Conservation (phyloP, 2,329 filamentous ascomycete genomes). For the Venturia pyrina region DNA sequence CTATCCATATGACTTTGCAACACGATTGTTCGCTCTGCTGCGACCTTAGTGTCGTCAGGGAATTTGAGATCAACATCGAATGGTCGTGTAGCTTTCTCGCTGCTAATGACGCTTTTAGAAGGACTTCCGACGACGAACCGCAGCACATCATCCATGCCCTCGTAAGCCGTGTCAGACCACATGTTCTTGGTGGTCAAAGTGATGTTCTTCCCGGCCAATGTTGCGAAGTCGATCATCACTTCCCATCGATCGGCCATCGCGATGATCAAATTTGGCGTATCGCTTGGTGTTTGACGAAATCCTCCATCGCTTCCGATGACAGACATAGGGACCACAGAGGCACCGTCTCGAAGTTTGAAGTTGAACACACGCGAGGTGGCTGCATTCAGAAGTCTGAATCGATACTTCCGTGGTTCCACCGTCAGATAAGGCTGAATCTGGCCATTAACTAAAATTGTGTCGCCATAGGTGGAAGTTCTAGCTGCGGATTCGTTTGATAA, state of each 20-base stretch:
- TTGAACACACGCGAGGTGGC: constrained; percentile 23
- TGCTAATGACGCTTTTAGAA: constrained; percentile 15
- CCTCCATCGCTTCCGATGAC: constrained; percentile 47
- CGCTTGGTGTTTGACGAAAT: constrained; percentile 37
- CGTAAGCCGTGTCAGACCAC: constrained; percentile 39
- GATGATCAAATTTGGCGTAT: constrained; percentile 33
- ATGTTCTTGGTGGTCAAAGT: constrained; percentile 31
- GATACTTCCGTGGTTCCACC: constrained; percentile 51
- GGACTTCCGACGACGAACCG: constrained; percentile 35
- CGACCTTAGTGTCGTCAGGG: constrained; percentile 1
- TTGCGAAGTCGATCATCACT: constrained; percentile 46
- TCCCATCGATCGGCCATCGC: constrained; percentile 50
- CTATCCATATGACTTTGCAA: constrained; percentile 6
- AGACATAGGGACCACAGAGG: constrained; percentile 33
- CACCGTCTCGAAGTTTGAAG: constrained; percentile 28
- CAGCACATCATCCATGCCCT: constrained; percentile 31
- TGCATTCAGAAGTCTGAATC: constrained; percentile 44
- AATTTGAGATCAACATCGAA: constrained; percentile 4
- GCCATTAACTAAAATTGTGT: constrained; percentile 47
- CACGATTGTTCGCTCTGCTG: neutral
- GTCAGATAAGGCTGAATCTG: constrained; percentile 49
- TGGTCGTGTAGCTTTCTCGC: neutral
- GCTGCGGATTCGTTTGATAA: too few species aligned
- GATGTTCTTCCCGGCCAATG: constrained; percentile 39
- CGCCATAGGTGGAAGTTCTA: constrained; percentile 31